A percentile compares a stretch with the other conserved stretches of the same genome.
These are phyloP conservation scores for Cymbidium sinense DNA, from an alignment of 106 monocot species.

Conservation along the genomic window DNA sequence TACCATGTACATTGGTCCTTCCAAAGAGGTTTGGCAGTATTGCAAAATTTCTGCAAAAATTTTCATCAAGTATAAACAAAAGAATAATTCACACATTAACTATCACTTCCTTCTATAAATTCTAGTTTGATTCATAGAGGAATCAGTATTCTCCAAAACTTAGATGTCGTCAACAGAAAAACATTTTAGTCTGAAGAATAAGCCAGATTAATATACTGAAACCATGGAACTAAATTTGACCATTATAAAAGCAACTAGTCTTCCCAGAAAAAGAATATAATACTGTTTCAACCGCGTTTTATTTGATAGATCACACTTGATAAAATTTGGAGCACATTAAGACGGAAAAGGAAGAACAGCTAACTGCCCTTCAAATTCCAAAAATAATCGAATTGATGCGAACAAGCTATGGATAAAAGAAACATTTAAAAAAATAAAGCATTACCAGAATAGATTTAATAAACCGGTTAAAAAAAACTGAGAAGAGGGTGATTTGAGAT, in stretches of 20 bases:
- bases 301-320: background rate
- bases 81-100: background rate
- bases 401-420: background rate
- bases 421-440: background rate
- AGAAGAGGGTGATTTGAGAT: background rate
- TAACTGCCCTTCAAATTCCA: conserved; percentile 1
- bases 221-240: too few relatives aligned
- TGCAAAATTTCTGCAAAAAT: too few relatives aligned
- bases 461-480: background rate
- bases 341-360: background rate
- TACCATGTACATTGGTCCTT: too few relatives aligned
- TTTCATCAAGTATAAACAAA: too few relatives aligned
- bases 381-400: background rate
- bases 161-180: background rate
- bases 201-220: too few relatives aligned
- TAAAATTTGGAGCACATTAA: background rate
- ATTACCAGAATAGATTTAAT: background rate
- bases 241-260: too few relatives aligned
- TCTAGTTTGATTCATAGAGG: background rate
- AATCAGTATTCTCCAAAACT: background rate
- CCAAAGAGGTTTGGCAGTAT: too few relatives aligned
- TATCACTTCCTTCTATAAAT: background rate
- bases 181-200: background rate
- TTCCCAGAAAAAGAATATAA: too few relatives aligned
- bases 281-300: too few relatives aligned